phyloP scores from a whole-genome alignment of 306 rosid species.

The Acacia confusa region DNA sequence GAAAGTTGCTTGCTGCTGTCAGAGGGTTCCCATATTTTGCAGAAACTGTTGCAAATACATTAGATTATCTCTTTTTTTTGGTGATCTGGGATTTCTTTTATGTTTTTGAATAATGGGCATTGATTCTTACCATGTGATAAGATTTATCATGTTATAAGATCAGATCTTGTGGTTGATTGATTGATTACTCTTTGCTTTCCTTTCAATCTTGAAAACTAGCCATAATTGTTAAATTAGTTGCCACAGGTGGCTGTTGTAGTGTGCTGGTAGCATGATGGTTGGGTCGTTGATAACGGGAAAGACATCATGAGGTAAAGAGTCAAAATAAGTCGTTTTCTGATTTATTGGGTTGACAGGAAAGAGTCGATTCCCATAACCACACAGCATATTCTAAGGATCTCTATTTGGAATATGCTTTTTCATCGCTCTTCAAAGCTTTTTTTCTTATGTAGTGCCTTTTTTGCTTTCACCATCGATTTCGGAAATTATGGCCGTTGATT shows the following conservation, averaged over 20 bases:
- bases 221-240: constrained; percentile 17
- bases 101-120: background rate
- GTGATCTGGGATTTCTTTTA: background rate
- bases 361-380: background rate
- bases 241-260: constrained; percentile 25
- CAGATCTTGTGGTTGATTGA: constrained; percentile 14
- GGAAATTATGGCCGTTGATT: constrained; percentile 3
- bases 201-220: constrained; percentile 10
- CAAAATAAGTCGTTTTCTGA: background rate
- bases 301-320: constrained; percentile 5
- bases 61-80: background rate
- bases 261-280: constrained; percentile 25
- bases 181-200: constrained; percentile 1
- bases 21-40: constrained; percentile 17
- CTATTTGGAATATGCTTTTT: background rate
- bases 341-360: constrained; percentile 31
- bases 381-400: background rate
- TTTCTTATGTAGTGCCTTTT: constrained; percentile 1
- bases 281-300: constrained; percentile 20
- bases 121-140: background rate
- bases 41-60: constrained; percentile 19
- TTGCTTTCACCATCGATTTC: background rate
- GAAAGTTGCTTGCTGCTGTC: constrained; percentile 22
- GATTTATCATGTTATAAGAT: constrained; percentile 4
- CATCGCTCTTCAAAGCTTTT: background rate